These are phyloP conservation scores for Penicillium argentinense DNA, from an alignment of 495 filamentous ascomycete genomes.

Conservation along the genomic window DNA sequence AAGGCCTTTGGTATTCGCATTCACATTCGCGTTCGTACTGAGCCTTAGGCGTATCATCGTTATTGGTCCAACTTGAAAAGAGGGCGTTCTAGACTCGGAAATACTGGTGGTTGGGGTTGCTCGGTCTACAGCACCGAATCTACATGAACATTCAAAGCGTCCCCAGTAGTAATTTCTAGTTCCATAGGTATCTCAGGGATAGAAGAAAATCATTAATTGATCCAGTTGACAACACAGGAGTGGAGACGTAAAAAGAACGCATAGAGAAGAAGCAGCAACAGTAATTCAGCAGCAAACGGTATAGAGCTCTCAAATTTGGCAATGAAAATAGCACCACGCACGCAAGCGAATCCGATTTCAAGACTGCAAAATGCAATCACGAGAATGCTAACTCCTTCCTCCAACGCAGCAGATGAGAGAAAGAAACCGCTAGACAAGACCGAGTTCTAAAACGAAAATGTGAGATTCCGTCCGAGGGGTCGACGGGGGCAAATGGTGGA, in stretches of 20 bases:
- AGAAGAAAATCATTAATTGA: slow-evolving; percentile 27
- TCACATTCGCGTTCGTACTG: no score
- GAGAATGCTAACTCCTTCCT: slow-evolving; percentile 1
- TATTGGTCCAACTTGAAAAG: no score
- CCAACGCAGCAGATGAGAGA: background rate
- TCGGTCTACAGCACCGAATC: no score
- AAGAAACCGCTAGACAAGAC: slow-evolving; percentile 4
- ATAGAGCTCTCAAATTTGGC: slow-evolving; percentile 31
- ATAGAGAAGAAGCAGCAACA: slow-evolving; percentile 12
- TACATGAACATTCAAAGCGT: no score
- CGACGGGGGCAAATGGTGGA: background rate
- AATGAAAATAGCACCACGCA: background rate
- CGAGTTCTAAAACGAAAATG: slow-evolving; percentile 2
- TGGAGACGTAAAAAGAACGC: slow-evolving; percentile 12
- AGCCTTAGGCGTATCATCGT: no score
- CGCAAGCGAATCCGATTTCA: background rate
- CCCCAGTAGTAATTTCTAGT: no score
- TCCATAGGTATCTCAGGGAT: no score
- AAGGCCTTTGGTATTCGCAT: no score
- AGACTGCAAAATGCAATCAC: background rate
- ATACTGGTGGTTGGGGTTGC: no score
- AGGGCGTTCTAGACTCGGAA: no score
- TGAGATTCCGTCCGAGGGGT: no score
- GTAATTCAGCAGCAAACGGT: slow-evolving; percentile 22
- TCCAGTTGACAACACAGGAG: slow-evolving; percentile 21